These are phyloP conservation scores for Eremothecium coryli DNA, from an alignment of 1,139 yeast genomes.

Conservation along the genomic window DNA sequence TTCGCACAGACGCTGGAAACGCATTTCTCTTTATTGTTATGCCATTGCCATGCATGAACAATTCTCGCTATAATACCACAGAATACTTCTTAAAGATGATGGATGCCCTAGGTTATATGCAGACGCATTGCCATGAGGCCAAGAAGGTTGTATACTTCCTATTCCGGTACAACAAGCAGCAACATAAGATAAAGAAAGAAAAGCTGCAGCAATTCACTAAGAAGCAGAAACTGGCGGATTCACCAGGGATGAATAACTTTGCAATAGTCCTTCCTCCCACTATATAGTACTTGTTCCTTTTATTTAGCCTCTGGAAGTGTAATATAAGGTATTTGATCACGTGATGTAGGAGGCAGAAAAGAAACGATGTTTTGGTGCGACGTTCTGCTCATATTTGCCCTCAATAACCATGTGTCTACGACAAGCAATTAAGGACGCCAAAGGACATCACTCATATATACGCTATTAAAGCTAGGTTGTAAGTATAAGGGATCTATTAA, in stretches of 20 bases:
- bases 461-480: no score
- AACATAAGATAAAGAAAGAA: neutral
- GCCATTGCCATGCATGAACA: slow-evolving; percentile 77
- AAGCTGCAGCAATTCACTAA: neutral
- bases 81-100: slow-evolving; percentile 38
- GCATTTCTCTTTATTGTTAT: slow-evolving; percentile 60
- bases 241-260: slow-evolving; percentile 56
- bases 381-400: no score
- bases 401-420: no score
- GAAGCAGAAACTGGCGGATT: slow-evolving; percentile 44
- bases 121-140: slow-evolving; percentile 46
- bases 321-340: no score
- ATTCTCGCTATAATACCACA: slow-evolving; percentile 68
- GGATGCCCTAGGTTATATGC: slow-evolving; percentile 48
- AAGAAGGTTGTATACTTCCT: slow-evolving; percentile 75
- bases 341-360: no score
- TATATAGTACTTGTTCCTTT: no score
- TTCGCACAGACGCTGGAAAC: slow-evolving; percentile 30
- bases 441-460: no score
- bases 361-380: no score
- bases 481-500: no score
- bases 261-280: slow-evolving; percentile 36
- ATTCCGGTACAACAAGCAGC: slow-evolving; percentile 24
- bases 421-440: no score
- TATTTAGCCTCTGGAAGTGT: no score